phyloP scores from a whole-genome alignment of 2,329 filamentous ascomycete species.

The Fonsecaea erecta region DNA sequence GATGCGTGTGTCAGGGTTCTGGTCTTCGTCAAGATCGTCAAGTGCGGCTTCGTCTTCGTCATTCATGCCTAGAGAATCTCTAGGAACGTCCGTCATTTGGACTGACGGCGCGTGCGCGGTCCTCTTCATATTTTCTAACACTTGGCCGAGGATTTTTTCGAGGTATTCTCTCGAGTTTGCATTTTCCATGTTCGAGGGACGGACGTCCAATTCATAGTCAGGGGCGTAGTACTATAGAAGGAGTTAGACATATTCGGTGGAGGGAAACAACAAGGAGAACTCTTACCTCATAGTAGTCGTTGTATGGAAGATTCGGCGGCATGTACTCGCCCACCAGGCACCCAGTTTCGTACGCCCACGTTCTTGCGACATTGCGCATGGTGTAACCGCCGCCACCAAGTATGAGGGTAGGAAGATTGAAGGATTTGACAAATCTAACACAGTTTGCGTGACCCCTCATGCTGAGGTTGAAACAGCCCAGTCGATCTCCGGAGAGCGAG shows the following conservation, averaged over 20 bases:
- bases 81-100: slow-evolving; percentile 67
- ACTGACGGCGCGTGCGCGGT: slow-evolving; percentile 67
- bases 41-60: slow-evolving; percentile 68
- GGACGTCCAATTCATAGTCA: slow-evolving; percentile 71
- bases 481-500: slow-evolving; percentile 67
- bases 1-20: slow-evolving; percentile 80
- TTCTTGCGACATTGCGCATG: slow-evolving; percentile 67
- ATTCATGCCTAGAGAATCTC: slow-evolving; percentile 61
- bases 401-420: slow-evolving; percentile 67
- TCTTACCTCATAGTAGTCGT: slow-evolving; percentile 83
- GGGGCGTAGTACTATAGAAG: slow-evolving; percentile 65
- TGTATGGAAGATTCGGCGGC: slow-evolving; percentile 83
- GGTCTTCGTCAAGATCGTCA: slow-evolving; percentile 78
- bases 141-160: slow-evolving; percentile 68
- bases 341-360: slow-evolving; percentile 72
- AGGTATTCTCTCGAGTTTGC: slow-evolving; percentile 71
- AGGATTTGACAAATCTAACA: slow-evolving; percentile 70
- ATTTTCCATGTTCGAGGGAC: slow-evolving; percentile 74
- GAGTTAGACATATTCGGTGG: slow-evolving; percentile 34
- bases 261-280: not conserved
- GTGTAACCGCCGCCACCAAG: slow-evolving; percentile 72
- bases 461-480: slow-evolving; percentile 72
- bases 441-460: slow-evolving; percentile 74
- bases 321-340: slow-evolving; percentile 83
- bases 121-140: slow-evolving; percentile 69